phyloP scores from a whole-genome alignment of 2,329 filamentous ascomycete genomes.

The Bretziella fagacearum region DNA sequence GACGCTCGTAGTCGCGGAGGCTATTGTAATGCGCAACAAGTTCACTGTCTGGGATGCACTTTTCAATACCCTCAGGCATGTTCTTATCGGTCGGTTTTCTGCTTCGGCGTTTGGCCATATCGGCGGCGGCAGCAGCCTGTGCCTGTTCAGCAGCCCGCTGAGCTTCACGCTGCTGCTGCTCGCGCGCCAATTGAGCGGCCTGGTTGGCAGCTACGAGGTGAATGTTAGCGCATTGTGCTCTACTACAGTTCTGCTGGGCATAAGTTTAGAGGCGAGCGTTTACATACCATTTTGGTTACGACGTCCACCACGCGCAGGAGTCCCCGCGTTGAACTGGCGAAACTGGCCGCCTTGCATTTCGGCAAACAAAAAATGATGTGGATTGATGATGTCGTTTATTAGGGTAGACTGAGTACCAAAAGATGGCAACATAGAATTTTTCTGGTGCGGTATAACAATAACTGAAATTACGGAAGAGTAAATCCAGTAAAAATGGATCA shows the following conservation, averaged over 20 bases:
- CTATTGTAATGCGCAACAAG: slow-evolving; percentile 67
- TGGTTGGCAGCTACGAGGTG: background rate
- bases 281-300: slow-evolving; percentile 12
- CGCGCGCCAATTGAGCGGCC: slow-evolving; percentile 31
- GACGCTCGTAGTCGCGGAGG: slow-evolving; percentile 71
- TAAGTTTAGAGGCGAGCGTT: no score
- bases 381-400: no score
- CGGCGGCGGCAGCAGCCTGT: slow-evolving; percentile 37
- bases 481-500: background rate
- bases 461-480: background rate
- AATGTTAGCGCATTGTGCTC: background rate
- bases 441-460: no score
- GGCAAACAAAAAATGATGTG: background rate
- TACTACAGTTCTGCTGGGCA: background rate
- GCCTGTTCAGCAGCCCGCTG: slow-evolving; percentile 32
- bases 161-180: slow-evolving; percentile 30
- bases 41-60: slow-evolving; percentile 58
- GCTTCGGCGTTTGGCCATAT: slow-evolving; percentile 61
- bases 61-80: slow-evolving; percentile 76
- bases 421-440: no score
- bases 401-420: no score
- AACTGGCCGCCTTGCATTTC: slow-evolving; percentile 13
- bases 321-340: slow-evolving; percentile 13
- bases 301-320: slow-evolving; percentile 5
- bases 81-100: slow-evolving; percentile 90